Percentiles rank a stretch among this genome's conserved stretches.
phyloP scores from a whole-genome alignment of 441 rosid species.

The Populus tomentosa region DNA sequence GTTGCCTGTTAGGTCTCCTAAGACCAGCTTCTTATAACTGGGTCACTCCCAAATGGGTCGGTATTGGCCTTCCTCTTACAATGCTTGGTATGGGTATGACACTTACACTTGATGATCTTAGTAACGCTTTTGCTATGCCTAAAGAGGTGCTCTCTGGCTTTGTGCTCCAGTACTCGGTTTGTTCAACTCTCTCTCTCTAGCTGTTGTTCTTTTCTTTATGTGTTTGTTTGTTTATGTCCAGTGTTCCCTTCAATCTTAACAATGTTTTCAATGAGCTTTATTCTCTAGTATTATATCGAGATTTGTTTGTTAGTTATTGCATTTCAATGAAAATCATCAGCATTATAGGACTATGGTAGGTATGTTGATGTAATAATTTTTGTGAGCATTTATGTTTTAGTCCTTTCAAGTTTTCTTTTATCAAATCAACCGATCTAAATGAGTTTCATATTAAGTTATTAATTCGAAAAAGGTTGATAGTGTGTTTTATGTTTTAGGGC shows the following conservation, averaged over 20 bases:
- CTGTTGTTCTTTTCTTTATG: background rate
- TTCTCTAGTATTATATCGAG: background rate
- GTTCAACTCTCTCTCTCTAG: conserved; percentile 9
- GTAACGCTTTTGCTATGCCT: conserved; percentile 73
- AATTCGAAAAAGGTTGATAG: background rate
- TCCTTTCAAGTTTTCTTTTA: background rate
- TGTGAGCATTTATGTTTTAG: background rate
- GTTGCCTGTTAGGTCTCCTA: conserved; percentile 63
- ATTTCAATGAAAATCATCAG: background rate
- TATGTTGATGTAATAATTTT: too few relatives aligned
- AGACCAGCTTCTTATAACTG: conserved; percentile 59
- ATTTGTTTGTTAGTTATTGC: background rate
- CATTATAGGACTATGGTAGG: background rate
- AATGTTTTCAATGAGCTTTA: background rate
- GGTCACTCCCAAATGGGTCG: conserved; percentile 71
- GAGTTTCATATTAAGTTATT: too few relatives aligned
- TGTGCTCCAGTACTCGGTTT: conserved; percentile 76
- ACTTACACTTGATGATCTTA: conserved; percentile 82
- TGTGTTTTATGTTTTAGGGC: background rate
- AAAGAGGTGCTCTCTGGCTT: conserved; percentile 72
- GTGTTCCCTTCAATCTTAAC: background rate
- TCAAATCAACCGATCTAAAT: background rate
- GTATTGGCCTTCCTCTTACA: conserved; percentile 55
- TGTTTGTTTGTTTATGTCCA: background rate
- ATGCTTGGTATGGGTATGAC: conserved; percentile 98